Evolutionary conservation across 805 yeast genomes (phyloP), one percentile per base, ranked within the genome.

Genomic region (Barnettozyma californica): DNA sequence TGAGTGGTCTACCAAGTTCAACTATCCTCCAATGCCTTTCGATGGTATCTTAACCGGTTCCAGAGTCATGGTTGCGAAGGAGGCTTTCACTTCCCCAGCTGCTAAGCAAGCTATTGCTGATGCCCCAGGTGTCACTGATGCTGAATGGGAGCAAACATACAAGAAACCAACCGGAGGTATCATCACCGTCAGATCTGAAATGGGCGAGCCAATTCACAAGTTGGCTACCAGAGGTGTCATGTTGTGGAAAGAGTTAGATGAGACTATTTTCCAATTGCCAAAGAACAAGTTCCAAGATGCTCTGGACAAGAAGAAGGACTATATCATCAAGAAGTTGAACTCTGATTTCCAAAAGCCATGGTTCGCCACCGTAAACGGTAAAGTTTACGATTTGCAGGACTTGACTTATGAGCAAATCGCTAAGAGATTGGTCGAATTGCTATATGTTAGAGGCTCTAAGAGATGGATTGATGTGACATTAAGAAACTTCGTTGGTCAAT

Each of bases 181-280:
- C 57, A 75, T 94, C 59, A 92, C 99, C 48, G 99, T 94, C 53
- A 78, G 87, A 66, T 92, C 98, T 16, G 99, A 94, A 76, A 94
- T 94, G 99, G 99, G 99, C 66, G 99, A 94, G 75, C 99, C 99
- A 64, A 94, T 94, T 65, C 99, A 94, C 73, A 94, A 94, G 76
- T 80, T 94, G 58, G 98, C 99, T 27, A 94, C 99, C 50, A 84
- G 99, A 68, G 97, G 97, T 77, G 98, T 94, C 52, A 66, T 87
- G 70, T 82, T 94, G 67, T 94, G 99, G 99, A 87, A 89, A 68
- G 98, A 94, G 73, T 76, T 94, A 73, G 99, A 94, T 70, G 92
- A 88, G 58, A 88, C 96, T 42, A 80, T 94, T 59, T 92, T 94
- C 77, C 78, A 81, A 60, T 77, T 90, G 68, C 97, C 99, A 66